A percentile compares a stretch with the other conserved stretches of the same genome.
These are phyloP conservation scores for Chrysochromulina tobinii DNA, from an alignment of 78 protist genomes.

Conservation along the genomic window DNA sequence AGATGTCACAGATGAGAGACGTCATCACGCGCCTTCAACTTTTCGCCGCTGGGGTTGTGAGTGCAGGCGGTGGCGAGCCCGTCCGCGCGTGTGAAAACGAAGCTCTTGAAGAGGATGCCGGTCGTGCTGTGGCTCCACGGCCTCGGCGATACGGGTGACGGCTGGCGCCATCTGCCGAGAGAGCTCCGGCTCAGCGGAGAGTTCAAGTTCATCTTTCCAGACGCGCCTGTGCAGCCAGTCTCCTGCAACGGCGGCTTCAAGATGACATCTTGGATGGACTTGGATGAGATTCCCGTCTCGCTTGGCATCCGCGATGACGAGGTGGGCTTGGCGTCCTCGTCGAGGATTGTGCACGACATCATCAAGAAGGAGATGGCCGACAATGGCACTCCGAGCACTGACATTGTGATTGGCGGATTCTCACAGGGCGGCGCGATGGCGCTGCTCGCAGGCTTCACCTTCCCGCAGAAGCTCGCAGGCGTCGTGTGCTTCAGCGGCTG, in stretches of 20 bases:
- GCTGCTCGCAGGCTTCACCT: neutral
- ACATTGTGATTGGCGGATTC: neutral
- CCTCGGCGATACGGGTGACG: too few relatives aligned
- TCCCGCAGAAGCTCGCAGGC: neutral
- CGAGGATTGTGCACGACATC: neutral
- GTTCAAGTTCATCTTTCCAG: neutral
- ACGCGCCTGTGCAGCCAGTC: neutral
- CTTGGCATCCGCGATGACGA: neutral
- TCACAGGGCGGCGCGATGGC: neutral
- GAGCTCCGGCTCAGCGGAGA: too few relatives aligned
- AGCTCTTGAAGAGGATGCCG: too few relatives aligned
- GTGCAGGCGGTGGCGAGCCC: too few relatives aligned
- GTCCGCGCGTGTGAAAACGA: too few relatives aligned
- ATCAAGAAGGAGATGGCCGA: neutral
- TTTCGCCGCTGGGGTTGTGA: too few relatives aligned
- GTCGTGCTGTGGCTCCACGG: too few relatives aligned
- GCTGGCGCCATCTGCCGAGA: too few relatives aligned
- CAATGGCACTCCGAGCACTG: neutral
- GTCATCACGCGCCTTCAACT: too few relatives aligned
- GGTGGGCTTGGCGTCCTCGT: neutral
- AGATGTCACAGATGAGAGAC: too few relatives aligned
- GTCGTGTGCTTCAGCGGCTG: neutral
- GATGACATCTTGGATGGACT: constrained; percentile 6
- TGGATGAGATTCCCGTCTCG: neutral
- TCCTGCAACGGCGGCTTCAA: neutral